phyloP scores from a whole-genome alignment of 768 basidiomycete species.

The Dioszegia hungarica region DNA sequence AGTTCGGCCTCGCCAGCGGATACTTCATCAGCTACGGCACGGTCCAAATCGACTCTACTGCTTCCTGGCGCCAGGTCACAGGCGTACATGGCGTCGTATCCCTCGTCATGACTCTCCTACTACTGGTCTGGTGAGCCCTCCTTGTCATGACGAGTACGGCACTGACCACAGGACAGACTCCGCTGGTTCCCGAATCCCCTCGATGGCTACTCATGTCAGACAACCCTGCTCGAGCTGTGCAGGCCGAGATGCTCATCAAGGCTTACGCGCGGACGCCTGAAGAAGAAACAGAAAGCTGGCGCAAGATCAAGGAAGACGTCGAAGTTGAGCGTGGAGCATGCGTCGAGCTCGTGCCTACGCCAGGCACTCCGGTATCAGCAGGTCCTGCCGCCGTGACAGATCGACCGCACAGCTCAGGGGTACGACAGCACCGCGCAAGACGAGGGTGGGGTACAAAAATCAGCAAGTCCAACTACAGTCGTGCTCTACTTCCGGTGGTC shows the following conservation, averaged over 20 bases:
- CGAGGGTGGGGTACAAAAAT: too few relatives aligned
- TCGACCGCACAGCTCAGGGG: too few relatives aligned
- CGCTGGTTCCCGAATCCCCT: constrained; percentile 16
- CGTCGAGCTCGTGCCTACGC: too few relatives aligned
- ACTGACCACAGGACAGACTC: not conserved
- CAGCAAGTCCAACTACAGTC: too few relatives aligned
- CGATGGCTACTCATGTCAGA: constrained; percentile 9
- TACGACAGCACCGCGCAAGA: too few relatives aligned
- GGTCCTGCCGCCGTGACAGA: too few relatives aligned
- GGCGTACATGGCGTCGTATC: constrained; percentile 5
- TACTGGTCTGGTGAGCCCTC: constrained; percentile 5
- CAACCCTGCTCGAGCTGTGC: not conserved
- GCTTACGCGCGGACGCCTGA: not conserved
- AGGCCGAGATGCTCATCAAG: not conserved
- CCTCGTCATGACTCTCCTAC: not conserved
- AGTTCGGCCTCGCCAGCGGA: constrained; percentile 5
- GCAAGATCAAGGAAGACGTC: not conserved
- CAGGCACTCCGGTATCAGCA: too few relatives aligned
- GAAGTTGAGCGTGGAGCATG: too few relatives aligned
- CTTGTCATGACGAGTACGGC: too few relatives aligned
- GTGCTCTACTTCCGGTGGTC: too few relatives aligned
- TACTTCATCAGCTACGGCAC: constrained; percentile 16
- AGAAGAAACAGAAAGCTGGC: not conserved
- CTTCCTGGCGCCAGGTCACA: constrained; percentile 9
- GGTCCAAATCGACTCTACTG: not conserved